Conservation (phyloP, 2,329 filamentous ascomycete genomes). For the Parasarocladium wereldwijsianum region DNA sequence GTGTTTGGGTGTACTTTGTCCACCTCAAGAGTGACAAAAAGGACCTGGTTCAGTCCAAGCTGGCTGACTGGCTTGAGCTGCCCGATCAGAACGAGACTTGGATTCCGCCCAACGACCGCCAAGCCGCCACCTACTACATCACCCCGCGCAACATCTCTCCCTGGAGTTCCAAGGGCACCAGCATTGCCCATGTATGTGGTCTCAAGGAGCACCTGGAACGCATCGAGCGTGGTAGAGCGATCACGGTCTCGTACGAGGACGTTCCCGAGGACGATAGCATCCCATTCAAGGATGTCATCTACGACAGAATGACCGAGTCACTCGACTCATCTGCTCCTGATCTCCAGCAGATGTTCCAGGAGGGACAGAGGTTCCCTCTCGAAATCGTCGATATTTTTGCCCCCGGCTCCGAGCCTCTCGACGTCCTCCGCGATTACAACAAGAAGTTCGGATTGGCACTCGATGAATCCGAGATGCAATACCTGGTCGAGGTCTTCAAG, state of each 20-base stretch:
- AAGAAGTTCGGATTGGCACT: slow-evolving; percentile 70
- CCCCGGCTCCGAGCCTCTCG: slow-evolving; percentile 47
- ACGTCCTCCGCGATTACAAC: slow-evolving; percentile 71
- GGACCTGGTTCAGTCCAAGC: slow-evolving; percentile 29
- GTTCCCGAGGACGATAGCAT: slow-evolving; percentile 30
- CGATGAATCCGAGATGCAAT: slow-evolving; percentile 80
- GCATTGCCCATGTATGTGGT: slow-evolving; percentile 83
- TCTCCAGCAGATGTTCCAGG: slow-evolving; percentile 64
- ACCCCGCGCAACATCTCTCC: slow-evolving; percentile 80
- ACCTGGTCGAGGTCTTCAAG: slow-evolving; percentile 54
- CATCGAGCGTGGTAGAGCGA: slow-evolving; percentile 73
- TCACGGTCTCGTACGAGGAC: slow-evolving; percentile 51
- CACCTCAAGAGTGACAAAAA: slow-evolving; percentile 35
- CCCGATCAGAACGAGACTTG: slow-evolving; percentile 6
- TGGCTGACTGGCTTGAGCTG: slow-evolving; percentile 13
- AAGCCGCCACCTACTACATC: slow-evolving; percentile 51
- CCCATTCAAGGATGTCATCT: slow-evolving; percentile 53
- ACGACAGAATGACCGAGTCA: slow-evolving; percentile 93
- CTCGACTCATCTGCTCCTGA: slow-evolving; percentile 54
- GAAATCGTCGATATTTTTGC: slow-evolving; percentile 63
- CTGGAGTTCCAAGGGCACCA: slow-evolving; percentile 95
- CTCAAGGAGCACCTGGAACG: slow-evolving; percentile 55
- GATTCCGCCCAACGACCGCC: slow-evolving; percentile 20
- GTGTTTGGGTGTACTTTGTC: slow-evolving; percentile 52
- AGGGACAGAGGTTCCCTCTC: slow-evolving; percentile 46